Base-by-base conservation (phyloP, 805 yeast species). In the Wickerhamomyces sydowiorum region DNA sequence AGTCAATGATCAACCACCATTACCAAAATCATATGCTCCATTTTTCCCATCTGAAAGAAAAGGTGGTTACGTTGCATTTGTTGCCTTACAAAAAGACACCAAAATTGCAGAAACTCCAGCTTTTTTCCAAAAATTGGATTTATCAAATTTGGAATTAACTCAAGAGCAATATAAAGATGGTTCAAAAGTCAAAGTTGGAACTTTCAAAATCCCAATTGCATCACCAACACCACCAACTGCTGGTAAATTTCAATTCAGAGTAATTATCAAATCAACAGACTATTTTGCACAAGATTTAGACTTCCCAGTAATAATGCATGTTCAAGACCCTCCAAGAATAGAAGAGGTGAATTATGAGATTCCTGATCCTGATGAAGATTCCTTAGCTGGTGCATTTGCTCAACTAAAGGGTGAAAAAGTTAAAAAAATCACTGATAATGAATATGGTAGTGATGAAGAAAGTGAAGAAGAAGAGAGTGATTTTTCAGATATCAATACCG, bases 211-310 rank as follows among this genome's bases (percentile, higher is more conserved):
- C 43, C 86, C 82, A 51, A 60, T 90, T 38, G 63, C 82, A 7
- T 72, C 79, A 38, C 89, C 95, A 36, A 79, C 95, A 14, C 97
- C 98, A n/a, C 73, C 73, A 17, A 72, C 72, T 42, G 66, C 67
- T 15, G 96, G 95, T 34, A 68, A 65, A 33, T 77, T 66, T 56
- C 80, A 77, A 49, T 86, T 86, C 70, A 75, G 89, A 64, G 67
- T 90, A 15, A 65, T 80, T 20, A 61, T 91, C 56, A 78, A 80
- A 56, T 82, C 85, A 42, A 74, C 85, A 40, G 80, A 85, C 36
- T 90, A 87, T 61, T 87, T 86, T 60, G 96, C 96, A 6, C 65
- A 77, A 17, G 97, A 91, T 59, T 60, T 87, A 20, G 87, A 82
- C 49, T 73, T 82, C 46, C 83, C 90, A 9, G 63, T 87, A 37